Evolutionary conservation across 345 rosid genomes (phyloP), one percentile per base, ranked within the genome.

Genomic region (Theobroma cacao): DNA sequence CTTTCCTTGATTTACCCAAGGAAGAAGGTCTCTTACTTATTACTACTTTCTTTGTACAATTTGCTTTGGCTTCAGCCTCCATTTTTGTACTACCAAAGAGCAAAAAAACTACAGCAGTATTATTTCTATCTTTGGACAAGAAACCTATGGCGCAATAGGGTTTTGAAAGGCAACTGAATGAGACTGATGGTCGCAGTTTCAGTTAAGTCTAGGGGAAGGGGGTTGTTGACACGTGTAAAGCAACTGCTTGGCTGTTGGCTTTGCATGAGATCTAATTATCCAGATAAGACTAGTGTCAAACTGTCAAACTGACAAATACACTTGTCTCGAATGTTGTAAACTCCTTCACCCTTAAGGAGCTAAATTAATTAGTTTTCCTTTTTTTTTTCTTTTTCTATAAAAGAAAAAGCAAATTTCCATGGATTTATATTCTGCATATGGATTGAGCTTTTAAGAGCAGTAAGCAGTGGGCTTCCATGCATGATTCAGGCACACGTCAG

Each of bases 1-100:
- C 90, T 85, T 89, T 91, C 76, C 92, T 86, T 22, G 92, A 91
- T 63, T 86, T 85, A 3, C 91, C 88, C 86, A 88, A 69, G 64
- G 77, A 66, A 0, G 78, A 13, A 1, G 52, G 18, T 5, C 17
- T 5, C 72, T 41, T 48, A 13, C 31, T 14, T 41, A 13, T 11
- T 26, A 3, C 12, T 1, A 24, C 33, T 81, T 83, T 85, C 85
- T 83, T 81, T 40, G 78, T 48, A 28, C 36, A 11, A 28, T 20
- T 20, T 50, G 45, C 15, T 13, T 59, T 31, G 4, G 10, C 61
- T 71, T 71, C 45, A 71, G 45, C 72, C 24, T 66, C 50, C 72
- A 66, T 66, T 1, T 31, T 26, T 48, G 28, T 40, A 18, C 58
- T 2, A 15, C 55, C 22, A 69, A 69, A 15, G 2, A 47, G 15